Evolutionary conservation across 1,284 basidiomycete species (phyloP).

Genomic region (Ganoderma sinense): DNA sequence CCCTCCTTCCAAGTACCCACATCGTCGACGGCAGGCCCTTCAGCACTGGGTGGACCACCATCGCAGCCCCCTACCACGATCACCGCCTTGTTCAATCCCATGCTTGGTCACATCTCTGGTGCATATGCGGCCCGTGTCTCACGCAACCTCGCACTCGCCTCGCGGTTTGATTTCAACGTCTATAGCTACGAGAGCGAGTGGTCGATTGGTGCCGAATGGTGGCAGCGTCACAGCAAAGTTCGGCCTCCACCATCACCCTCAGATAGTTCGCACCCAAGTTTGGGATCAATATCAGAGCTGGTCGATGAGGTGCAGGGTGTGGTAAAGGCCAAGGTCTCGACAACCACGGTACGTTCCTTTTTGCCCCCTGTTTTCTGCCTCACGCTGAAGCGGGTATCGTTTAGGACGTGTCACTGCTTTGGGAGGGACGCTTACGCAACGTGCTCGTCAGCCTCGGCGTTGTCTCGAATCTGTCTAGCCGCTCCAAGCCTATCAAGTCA

Average conservation of each 20-base stretch:
- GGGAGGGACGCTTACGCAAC: constrained; percentile 93
- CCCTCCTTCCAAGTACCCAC: constrained; percentile 62
- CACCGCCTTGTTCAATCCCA: constrained; percentile 94
- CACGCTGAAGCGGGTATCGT: constrained; percentile 6
- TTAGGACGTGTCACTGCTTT: constrained; percentile 89
- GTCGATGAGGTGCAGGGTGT: constrained; percentile 75
- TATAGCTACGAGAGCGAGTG: constrained; percentile 98
- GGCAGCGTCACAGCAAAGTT: constrained; percentile 67
- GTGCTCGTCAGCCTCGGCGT: constrained; percentile 91
- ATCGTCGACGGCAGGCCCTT: constrained; percentile 44
- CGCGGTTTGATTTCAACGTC: constrained; percentile 96
- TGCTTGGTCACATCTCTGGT: constrained; percentile 93
- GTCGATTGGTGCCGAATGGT: constrained; percentile 95
- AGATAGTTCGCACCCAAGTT: constrained; percentile 15
- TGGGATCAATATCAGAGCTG: constrained; percentile 28
- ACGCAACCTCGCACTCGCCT: constrained; percentile 86
- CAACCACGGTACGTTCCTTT: constrained; percentile 73
- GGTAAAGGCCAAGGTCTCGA: constrained; percentile 89
- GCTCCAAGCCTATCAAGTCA: constrained; percentile 84
- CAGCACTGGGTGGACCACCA: constrained; percentile 44
- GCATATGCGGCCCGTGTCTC: constrained; percentile 93
- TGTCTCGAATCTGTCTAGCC: constrained; percentile 86
- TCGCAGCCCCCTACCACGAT: constrained; percentile 91
- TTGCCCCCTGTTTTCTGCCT: neutral
- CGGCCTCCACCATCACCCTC: constrained; percentile 21